Conservation (phyloP, 2,329 filamentous ascomycete species). For the Tolypocladium inflatum region DNA sequence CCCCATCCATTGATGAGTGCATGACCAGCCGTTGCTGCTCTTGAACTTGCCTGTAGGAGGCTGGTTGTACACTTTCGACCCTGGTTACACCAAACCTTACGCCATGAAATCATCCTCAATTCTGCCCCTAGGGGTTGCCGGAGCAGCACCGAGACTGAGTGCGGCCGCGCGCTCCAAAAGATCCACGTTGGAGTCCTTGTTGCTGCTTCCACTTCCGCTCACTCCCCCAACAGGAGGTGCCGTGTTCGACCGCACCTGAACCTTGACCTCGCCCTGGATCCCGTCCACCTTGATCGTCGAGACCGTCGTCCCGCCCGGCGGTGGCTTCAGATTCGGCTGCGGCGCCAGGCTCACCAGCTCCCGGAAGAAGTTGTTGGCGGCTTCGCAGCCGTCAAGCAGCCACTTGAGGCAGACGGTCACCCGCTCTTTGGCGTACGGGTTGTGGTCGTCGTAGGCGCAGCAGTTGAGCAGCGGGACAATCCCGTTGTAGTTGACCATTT, state of each 20-base stretch:
- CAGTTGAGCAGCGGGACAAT: conserved; percentile 83
- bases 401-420: conserved; percentile 84
- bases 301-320: conserved; percentile 23
- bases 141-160: conserved; percentile 24
- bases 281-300: conserved; percentile 44
- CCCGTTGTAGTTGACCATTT: conserved; percentile 76
- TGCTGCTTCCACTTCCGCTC: conserved; percentile 6
- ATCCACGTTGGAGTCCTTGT: conserved; percentile 17
- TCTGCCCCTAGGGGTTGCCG: conserved; percentile 10
- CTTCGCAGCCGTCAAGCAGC: conserved; percentile 64
- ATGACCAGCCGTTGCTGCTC: not conserved
- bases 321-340: conserved; percentile 26
- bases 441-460: conserved; percentile 85
- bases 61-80: too few species aligned
- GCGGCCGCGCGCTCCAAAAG: conserved; percentile 33
- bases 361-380: conserved; percentile 62
- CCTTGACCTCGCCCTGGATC: conserved; percentile 45
- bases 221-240: conserved; percentile 12
- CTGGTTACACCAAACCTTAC: conserved; percentile 7
- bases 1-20: not conserved
- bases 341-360: conserved; percentile 44
- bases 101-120: conserved; percentile 38
- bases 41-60: not conserved
- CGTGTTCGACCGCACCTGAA: conserved; percentile 34
- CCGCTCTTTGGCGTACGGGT: conserved; percentile 88